Percentiles rank a stretch among this genome's conserved stretches.
Evolutionary conservation across 495 filamentous ascomycete species (phyloP).

Genomic region (Articulospora tetracladia): DNA sequence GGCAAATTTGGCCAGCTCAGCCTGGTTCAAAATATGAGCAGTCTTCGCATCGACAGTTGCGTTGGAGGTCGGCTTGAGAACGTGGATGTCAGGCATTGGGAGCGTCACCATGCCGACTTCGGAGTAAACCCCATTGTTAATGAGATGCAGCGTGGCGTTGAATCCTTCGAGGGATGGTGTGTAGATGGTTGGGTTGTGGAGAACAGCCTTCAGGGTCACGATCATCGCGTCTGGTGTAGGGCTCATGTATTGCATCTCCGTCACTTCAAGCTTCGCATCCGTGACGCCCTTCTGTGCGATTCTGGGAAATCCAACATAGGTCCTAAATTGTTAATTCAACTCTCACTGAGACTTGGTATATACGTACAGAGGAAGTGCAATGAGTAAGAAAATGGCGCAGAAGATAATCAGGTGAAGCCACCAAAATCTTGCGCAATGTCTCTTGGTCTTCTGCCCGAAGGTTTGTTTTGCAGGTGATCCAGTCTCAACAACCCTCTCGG

Average conservation of each 20-base stretch:
- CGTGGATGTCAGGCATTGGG: slow-evolving; percentile 45
- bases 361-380: slow-evolving; percentile 66
- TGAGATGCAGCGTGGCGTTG: slow-evolving; percentile 46
- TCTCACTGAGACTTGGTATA: background rate
- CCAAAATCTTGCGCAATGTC: slow-evolving; percentile 59
- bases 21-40: slow-evolving; percentile 45
- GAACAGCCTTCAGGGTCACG: slow-evolving; percentile 46
- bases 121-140: slow-evolving; percentile 47
- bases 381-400: slow-evolving; percentile 52
- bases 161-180: slow-evolving; percentile 55
- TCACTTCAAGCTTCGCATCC: slow-evolving; percentile 57
- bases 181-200: slow-evolving; percentile 42
- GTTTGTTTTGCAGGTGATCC: background rate
- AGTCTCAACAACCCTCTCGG: slow-evolving; percentile 1
- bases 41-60: slow-evolving; percentile 32
- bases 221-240: slow-evolving; percentile 54
- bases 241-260: slow-evolving; percentile 52
- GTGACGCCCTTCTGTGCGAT: slow-evolving; percentile 69
- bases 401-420: slow-evolving; percentile 65
- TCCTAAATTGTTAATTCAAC: slow-evolving; percentile 35
- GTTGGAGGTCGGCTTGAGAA: slow-evolving; percentile 47
- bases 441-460: slow-evolving; percentile 20
- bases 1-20: slow-evolving; percentile 55
- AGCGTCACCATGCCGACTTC: slow-evolving; percentile 49
- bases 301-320: slow-evolving; percentile 69